Evolutionary conservation across 257 asterid genomes (phyloP).

Genomic region (Avicennia marina): DNA sequence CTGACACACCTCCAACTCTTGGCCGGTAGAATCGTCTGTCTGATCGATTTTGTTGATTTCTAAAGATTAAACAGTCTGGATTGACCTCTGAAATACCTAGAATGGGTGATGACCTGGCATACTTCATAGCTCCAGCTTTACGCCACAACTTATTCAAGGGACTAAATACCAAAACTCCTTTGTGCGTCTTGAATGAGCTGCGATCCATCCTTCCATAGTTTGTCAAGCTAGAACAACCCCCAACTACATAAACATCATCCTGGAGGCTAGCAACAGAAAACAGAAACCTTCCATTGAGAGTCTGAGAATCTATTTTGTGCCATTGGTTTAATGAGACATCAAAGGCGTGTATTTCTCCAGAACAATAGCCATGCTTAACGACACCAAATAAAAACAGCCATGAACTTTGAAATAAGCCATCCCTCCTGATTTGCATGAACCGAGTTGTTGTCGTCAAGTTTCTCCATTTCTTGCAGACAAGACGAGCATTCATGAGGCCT

Average conservation of each 20-base stretch:
- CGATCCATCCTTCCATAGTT: constrained; percentile 79
- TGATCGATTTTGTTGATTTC: constrained; percentile 51
- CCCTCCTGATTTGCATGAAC: constrained; percentile 75
- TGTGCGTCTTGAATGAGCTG: constrained; percentile 85
- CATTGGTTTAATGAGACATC: constrained; percentile 68
- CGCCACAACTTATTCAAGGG: constrained; percentile 78
- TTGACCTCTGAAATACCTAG: constrained; percentile 69
- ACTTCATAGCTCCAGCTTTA: constrained; percentile 79
- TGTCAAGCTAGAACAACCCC: constrained; percentile 94
- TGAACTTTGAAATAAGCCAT: constrained; percentile 60
- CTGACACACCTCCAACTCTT: constrained; percentile 65
- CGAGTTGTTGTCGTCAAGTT: constrained; percentile 58
- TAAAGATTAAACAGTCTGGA: constrained; percentile 39
- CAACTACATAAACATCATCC: constrained; percentile 66
- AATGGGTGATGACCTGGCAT: constrained; percentile 79
- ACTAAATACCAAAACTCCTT: constrained; percentile 65
- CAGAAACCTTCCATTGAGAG: constrained; percentile 69
- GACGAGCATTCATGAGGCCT: constrained; percentile 77
- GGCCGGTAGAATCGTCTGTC: constrained; percentile 56
- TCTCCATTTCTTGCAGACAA: constrained; percentile 94
- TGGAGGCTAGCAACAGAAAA: constrained; percentile 69
- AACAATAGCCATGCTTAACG: constrained; percentile 76
- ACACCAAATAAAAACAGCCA: constrained; percentile 88
- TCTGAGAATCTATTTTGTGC: constrained; percentile 71
- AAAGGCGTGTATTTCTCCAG: constrained; percentile 80